phyloP scores from a whole-genome alignment of 2,329 filamentous ascomycete species.

The Stagonosporopsis chrysanthemi region DNA sequence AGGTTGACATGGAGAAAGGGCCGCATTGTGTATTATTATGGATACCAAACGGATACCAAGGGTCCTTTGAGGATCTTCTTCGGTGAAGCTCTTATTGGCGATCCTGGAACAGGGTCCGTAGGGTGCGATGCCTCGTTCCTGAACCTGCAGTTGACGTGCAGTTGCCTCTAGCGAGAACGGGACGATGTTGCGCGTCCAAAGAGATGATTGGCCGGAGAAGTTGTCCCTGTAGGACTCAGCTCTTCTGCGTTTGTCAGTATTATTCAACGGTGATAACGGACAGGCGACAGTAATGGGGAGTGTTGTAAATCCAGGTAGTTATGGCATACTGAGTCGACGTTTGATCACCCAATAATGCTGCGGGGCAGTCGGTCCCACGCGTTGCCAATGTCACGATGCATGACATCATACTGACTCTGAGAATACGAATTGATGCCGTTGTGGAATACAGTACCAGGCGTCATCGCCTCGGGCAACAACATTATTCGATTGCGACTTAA shows the following conservation, averaged over 20 bases:
- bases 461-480: background rate
- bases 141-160: constrained; percentile 10
- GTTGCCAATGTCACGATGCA: background rate
- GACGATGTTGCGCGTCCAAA: background rate
- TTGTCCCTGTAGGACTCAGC: background rate
- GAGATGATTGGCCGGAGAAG: constrained; percentile 4
- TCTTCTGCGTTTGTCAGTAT: background rate
- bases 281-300: background rate
- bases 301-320: too few relatives aligned
- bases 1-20: background rate
- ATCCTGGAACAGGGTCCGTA: background rate
- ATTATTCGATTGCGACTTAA: background rate
- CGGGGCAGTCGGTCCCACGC: background rate
- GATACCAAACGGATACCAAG: background rate
- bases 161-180: background rate
- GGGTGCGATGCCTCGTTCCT: constrained; percentile 5
- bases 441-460: background rate
- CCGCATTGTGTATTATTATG: background rate
- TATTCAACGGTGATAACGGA: background rate
- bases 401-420: constrained; percentile 8
- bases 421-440: background rate
- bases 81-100: background rate
- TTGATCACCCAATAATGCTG: background rate
- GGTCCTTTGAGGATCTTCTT: background rate
- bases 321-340: background rate